These are phyloP conservation scores for Neurospora tetrasperma DNA, from an alignment of 495 filamentous ascomycete species.

Conservation along the genomic window DNA sequence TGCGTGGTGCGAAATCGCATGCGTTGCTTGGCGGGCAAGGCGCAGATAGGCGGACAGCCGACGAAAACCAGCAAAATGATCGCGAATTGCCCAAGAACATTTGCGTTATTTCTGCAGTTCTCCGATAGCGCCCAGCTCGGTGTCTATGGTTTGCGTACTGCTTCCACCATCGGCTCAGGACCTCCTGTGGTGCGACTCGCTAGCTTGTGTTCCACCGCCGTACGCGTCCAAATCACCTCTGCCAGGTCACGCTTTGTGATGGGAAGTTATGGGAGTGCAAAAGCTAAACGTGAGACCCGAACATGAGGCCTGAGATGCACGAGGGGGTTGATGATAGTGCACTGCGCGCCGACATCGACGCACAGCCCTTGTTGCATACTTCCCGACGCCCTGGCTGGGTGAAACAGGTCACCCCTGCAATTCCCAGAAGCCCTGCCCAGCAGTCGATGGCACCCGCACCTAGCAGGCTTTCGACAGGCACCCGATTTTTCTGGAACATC, in stretches of 20 bases:
- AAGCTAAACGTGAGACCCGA: conserved; percentile 1
- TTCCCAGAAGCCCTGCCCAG: conserved; percentile 21
- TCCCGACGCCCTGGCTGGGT: conserved; percentile 25
- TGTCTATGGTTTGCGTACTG: neutral
- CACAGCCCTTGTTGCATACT: conserved; percentile 24
- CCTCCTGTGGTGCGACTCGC: conserved; percentile 3
- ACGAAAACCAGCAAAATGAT: conserved; percentile 1
- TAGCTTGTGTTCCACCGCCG: conserved; percentile 3
- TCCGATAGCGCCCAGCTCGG: conserved; percentile 4
- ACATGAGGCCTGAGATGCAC: neutral
- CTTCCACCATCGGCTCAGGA: conserved; percentile 14
- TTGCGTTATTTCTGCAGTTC: conserved; percentile 16
- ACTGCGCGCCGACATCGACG: conserved; percentile 16
- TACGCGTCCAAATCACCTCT: conserved; percentile 1
- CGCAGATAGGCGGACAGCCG: conserved; percentile 1
- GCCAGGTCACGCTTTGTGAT: conserved; percentile 2
- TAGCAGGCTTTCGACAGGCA: conserved; percentile 24
- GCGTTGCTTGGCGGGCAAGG: conserved; percentile 4
- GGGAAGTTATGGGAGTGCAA: neutral
- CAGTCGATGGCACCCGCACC: conserved; percentile 11
- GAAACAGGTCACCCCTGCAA: conserved; percentile 30
- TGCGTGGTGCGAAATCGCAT: conserved; percentile 7
- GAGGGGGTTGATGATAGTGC: conserved; percentile 10
- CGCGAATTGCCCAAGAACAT: conserved; percentile 3
- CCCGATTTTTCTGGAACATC: conserved; percentile 28